Percentiles rank a stretch among this genome's conserved stretches.
These are phyloP conservation scores for Chlorella sp. DNA, from an alignment of 139 green algal species.

Conservation along the genomic window DNA sequence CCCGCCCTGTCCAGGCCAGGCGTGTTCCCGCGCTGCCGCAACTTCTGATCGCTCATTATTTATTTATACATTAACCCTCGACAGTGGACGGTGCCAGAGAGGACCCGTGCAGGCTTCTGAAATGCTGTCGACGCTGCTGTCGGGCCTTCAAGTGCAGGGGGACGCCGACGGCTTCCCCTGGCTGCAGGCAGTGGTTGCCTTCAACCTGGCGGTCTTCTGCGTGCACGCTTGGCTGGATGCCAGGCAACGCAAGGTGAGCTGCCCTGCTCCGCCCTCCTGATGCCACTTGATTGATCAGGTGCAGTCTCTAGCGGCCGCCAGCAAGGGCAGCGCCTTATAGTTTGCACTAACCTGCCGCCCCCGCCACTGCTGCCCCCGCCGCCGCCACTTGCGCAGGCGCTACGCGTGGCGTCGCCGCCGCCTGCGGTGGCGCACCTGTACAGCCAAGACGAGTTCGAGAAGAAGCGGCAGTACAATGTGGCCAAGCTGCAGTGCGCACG, in stretches of 20 bases:
- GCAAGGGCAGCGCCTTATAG: neutral
- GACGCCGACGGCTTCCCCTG: neutral
- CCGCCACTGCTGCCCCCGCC: neutral
- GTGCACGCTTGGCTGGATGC: conserved; percentile 71
- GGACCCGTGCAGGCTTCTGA: no score
- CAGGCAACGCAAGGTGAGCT: conserved; percentile 53
- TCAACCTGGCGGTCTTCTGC: conserved; percentile 59
- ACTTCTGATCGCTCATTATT: neutral
- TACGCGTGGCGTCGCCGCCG: conserved; percentile 41
- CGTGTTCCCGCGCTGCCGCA: neutral
- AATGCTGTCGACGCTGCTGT: no score
- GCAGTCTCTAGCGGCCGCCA: no score
- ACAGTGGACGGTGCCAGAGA: no score
- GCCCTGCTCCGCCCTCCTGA: neutral
- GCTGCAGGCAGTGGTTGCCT: conserved; percentile 30
- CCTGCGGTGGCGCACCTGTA: conserved; percentile 51
- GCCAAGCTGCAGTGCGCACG: conserved; percentile 67
- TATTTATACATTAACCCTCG: no score
- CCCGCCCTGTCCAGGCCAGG: neutral
- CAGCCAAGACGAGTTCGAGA: conserved; percentile 52
- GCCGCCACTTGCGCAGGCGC: conserved; percentile 32
- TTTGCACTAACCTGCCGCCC: neutral
- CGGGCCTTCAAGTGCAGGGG: neutral
- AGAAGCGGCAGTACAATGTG: conserved; percentile 74
- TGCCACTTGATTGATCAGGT: no score